Evolutionary conservation across 164 flowering plant species (phyloP).

Genomic region (Vitis rotundifolia): DNA sequence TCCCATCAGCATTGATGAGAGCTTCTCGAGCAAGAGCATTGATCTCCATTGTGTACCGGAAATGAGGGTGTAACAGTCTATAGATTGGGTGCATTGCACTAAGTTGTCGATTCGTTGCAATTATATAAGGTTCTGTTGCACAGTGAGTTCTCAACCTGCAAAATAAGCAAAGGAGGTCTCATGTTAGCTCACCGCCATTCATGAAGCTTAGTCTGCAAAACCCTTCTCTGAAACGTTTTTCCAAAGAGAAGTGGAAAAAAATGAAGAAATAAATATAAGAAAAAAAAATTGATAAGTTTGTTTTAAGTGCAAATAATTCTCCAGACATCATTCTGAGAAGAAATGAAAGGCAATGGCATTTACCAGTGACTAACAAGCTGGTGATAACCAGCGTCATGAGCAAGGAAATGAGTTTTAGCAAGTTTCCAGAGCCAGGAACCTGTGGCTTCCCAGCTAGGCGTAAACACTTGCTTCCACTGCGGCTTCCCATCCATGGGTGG

Average conservation of each 20-base stretch:
- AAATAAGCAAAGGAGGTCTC: not conserved
- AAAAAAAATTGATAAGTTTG: too few species aligned
- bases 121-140: conserved; percentile 63
- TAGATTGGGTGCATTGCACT: conserved; percentile 78
- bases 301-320: too few species aligned
- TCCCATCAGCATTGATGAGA: conserved; percentile 61
- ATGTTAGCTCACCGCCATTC: too few species aligned
- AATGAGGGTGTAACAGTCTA: conserved; percentile 63
- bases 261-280: too few species aligned
- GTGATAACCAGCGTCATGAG: conserved; percentile 40
- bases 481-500: conserved; percentile 35
- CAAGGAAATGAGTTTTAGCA: conserved; percentile 38
- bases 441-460: conserved; percentile 23
- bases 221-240: too few species aligned
- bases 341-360: not conserved
- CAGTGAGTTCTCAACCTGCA: conserved; percentile 76
- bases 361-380: conserved; percentile 46
- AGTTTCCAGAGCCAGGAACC: conserved; percentile 35
- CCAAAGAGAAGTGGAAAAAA: too few species aligned
- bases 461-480: conserved; percentile 33
- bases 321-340: too few species aligned
- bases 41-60: conserved; percentile 83
- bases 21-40: conserved; percentile 63
- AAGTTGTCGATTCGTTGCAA: conserved; percentile 68
- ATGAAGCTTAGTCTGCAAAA: too few species aligned